Percentiles rank a stretch among this genome's conserved stretches.
Conservation (phyloP, 768 basidiomycete species). For the Dacryopinax primogenitus region DNA sequence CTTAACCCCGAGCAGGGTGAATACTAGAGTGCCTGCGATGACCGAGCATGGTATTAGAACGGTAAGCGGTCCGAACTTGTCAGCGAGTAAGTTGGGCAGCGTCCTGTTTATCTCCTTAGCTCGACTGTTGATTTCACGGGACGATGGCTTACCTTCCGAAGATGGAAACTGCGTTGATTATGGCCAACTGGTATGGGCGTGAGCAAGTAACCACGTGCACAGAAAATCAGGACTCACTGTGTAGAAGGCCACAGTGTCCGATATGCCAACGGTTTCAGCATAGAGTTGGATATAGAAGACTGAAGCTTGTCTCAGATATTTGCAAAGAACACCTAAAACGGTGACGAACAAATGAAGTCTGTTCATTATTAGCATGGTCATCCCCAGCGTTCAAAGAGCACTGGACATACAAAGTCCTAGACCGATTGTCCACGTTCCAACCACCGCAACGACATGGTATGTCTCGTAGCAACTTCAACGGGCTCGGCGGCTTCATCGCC, state of each 20-base stretch:
- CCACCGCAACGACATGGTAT: slow-evolving; percentile 12
- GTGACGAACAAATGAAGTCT: not conserved
- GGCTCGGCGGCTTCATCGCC: not conserved
- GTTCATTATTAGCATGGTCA: not conserved
- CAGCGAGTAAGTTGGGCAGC: slow-evolving; percentile 40
- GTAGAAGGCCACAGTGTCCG: slow-evolving; percentile 42
- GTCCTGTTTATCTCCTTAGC: slow-evolving; percentile 28
- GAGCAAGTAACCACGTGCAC: not conserved
- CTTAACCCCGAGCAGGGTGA: slow-evolving; percentile 34
- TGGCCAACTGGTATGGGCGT: slow-evolving; percentile 30
- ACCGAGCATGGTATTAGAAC: slow-evolving; percentile 29
- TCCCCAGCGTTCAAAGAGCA: not conserved
- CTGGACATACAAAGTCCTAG: not conserved
- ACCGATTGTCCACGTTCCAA: not conserved
- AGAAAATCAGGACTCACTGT: slow-evolving; percentile 28
- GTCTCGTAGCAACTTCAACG: slow-evolving; percentile 12
- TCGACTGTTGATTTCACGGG: not conserved
- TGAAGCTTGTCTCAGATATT: slow-evolving; percentile 24
- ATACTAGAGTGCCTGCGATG: slow-evolving; percentile 29
- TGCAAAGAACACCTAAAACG: not conserved
- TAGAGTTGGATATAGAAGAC: slow-evolving; percentile 47
- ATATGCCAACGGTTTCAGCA: slow-evolving; percentile 37
- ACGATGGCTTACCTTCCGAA: slow-evolving; percentile 30
- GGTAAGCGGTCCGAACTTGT: slow-evolving; percentile 43
- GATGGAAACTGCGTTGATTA: slow-evolving; percentile 54